Evolutionary conservation across 192 early-diverging fungal genomes (phyloP), one percentile per base, ranked within the genome.

Genomic region (Funneliformis geosporum): DNA sequence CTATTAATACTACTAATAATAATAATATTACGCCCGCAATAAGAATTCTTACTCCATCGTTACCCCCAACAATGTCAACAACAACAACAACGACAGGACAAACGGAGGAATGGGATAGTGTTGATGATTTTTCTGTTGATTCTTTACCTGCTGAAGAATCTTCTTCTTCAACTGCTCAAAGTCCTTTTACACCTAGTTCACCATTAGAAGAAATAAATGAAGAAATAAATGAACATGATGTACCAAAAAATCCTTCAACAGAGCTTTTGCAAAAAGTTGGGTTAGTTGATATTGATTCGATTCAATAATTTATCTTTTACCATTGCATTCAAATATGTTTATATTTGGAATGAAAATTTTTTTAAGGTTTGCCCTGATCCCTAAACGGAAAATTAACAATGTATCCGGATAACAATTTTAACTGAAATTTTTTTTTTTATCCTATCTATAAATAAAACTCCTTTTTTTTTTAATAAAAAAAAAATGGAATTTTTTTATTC

Each of bases 191-290:
- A 14, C 60, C 75, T 18, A 40, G 69, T 25, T 77, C 75, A 10
- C 75, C 75, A 66, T 62, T 62, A 5, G 75, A 77, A 28, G 75
- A 77, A 77, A 77, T 77, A 46, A 67, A 8, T 18, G 28, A 77
- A 33, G 75, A 77, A 47, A 44, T 77, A 43, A 66, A 14, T 77
- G 64, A 66, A 18, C 28, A 11, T 77, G 75, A 64, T 18, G 21
- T 66, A 8, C 14, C 38, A 7, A 46, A 77, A 4, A 64, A 46
- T 74, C 39, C 46, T 66, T 77, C 75, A 28, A 18, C 75, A 9
- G 75, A 77, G 2, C 8, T 77, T 66, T 46, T 77, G n/a, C 75
- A 77, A 77, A 77, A 77, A 46, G 65, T 77, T 62, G 75, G 75
- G 75, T 77, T 46, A 77, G 75, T 66, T 43, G 25, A n/a, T 43